Base-by-base conservation (phyloP, 2,329 filamentous ascomycete genomes). In the Thielaviopsis populi region DNA sequence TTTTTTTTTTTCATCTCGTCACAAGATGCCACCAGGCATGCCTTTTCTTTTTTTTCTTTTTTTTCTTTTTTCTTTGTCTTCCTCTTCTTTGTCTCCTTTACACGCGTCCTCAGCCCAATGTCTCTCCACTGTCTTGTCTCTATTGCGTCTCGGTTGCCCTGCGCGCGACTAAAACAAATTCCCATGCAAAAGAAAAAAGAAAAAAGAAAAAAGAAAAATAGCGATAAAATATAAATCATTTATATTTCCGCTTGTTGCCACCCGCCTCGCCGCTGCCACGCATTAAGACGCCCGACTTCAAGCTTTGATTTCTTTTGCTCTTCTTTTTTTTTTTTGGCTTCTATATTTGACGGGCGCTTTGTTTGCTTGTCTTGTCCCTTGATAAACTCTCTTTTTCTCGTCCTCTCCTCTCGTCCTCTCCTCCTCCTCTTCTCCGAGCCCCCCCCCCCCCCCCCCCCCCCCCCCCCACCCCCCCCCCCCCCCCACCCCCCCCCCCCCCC, bases 341-440 rank as follows among this genome's bases (percentile, higher is more conserved):
- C 30, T 33, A 50, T 22, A 30, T 48, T 50, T 48, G 42, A 24
- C 17, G 17, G 17, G 8, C 27, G 33, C n/a, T 56, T 59, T 56
- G 17, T 27, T 24, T 42, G 15, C 27, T 33, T 17, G 6, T 61
- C 2, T 17, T 19, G n/a, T 54, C 19, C 50, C 40, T 30, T 27
- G 48, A 42, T 46, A 27, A 43, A 5, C 22, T 46, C 46, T 62
- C 54, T 19, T 33, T 63, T 63, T 58, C 13, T 60, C 59, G 54
- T 63, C 27, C 53, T 40, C 13, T 50, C 22, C 33, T 43, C 53
- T n/a, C 22, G 43, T 41, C 19, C 3, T 46, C 48, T 19, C 11
- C 8, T 43, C 17, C 15, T 40, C 33, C 5, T 42, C 50, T 42
- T 19, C 24, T 15, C 46, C 37, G 13, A 27, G 19, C 19, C 11